Percentiles rank a stretch among this genome's conserved stretches.
phyloP scores from a whole-genome alignment of 2,329 filamentous ascomycete genomes.

The Alternaria triticina region DNA sequence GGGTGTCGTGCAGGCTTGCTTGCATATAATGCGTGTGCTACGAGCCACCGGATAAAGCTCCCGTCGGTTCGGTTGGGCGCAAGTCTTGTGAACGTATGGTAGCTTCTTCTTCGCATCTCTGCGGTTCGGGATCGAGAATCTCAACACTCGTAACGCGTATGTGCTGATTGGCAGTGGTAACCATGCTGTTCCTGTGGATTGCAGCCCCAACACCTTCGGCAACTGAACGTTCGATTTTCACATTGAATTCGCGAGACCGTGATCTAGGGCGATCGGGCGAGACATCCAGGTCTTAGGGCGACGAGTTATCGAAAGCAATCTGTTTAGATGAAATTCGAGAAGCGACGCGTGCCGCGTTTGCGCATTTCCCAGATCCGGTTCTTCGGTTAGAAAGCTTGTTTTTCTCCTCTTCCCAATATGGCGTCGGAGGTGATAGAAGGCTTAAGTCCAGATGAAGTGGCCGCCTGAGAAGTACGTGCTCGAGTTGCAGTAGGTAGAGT shows the following conservation, averaged over 20 bases:
- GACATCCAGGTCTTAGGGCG: neutral
- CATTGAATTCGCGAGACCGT: neutral
- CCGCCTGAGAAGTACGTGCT: neutral
- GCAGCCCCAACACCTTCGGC: neutral
- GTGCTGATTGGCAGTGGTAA: neutral
- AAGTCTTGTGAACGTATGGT: neutral
- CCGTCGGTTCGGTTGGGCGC: neutral
- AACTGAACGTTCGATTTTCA: neutral
- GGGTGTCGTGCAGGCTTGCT: neutral
- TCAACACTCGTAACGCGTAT: neutral
- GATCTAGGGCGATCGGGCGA: neutral
- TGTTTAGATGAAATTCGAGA: conserved; percentile 14
- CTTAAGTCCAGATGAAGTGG: neutral
- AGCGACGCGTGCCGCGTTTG: conserved; percentile 3
- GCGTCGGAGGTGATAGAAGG: neutral
- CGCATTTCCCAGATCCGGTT: neutral
- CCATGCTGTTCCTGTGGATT: neutral
- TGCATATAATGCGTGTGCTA: conserved; percentile 6
- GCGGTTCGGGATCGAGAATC: neutral
- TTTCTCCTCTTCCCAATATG: neutral
- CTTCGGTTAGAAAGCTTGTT: conserved; percentile 12
- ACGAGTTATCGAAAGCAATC: conserved; percentile 11
- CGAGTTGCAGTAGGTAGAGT: neutral
- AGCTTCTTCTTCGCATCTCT: neutral
- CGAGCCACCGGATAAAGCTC: conserved; percentile 8